These are phyloP conservation scores for Ilyonectria sp. DNA, from an alignment of 2,329 filamentous ascomycete species.

Conservation along the genomic window DNA sequence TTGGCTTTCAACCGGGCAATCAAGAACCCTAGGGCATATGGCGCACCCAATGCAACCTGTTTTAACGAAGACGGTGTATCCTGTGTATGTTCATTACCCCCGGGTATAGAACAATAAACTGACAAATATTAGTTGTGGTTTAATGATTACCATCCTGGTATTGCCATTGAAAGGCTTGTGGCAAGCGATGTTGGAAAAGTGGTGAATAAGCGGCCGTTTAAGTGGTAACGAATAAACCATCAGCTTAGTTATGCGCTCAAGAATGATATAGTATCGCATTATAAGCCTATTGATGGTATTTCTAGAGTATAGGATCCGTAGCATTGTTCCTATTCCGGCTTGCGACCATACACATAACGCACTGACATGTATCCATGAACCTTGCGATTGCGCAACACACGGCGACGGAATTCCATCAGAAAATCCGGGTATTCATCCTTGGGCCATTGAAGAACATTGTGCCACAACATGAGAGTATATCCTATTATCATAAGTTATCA, in stretches of 20 bases:
- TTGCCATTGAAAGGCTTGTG: conserved; percentile 58
- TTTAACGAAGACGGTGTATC: conserved; percentile 58
- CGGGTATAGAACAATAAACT: accelerated
- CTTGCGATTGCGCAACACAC: conserved; percentile 35
- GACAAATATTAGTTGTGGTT: conserved; percentile 55
- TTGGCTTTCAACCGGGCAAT: conserved; percentile 60
- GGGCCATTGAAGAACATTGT: conserved; percentile 39
- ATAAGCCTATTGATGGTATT: no score
- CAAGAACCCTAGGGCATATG: conserved; percentile 58
- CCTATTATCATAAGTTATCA: not conserved
- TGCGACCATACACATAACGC: conserved; percentile 40
- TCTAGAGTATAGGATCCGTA: no score
- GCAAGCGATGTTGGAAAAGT: conserved; percentile 53
- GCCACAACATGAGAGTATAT: conserved; percentile 36
- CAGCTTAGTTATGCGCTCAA: no score
- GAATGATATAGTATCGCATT: no score
- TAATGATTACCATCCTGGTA: conserved; percentile 60
- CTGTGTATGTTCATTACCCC: conserved; percentile 47
- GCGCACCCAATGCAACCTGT: conserved; percentile 60
- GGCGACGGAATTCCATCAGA: conserved; percentile 33
- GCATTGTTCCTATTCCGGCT: conserved; percentile 3
- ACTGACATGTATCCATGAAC: conserved; percentile 38
- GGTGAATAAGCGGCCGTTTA: not conserved
- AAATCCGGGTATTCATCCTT: conserved; percentile 40
- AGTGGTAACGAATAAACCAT: not conserved